phyloP scores from a whole-genome alignment of 345 rosid genomes.

The Geranium rotundifolium region DNA sequence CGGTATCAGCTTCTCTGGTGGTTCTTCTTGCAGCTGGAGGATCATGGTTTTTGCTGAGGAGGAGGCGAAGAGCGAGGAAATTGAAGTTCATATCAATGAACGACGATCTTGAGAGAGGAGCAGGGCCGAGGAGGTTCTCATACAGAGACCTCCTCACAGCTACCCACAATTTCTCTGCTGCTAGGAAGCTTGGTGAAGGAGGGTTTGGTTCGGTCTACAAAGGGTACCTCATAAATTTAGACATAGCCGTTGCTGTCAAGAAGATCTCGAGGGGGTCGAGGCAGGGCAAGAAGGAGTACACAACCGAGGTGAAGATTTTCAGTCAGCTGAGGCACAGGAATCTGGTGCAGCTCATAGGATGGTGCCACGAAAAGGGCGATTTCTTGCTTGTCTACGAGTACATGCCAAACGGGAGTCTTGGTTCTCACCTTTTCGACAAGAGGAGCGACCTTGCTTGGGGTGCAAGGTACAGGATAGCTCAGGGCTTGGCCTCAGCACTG shows the following conservation, averaged over 20 bases:
- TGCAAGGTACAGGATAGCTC: slow-evolving; percentile 28
- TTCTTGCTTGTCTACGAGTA: slow-evolving; percentile 55
- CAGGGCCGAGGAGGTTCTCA: slow-evolving; percentile 45
- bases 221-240: slow-evolving; percentile 26
- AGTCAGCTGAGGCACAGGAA: slow-evolving; percentile 50
- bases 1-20: slow-evolving; percentile 4
- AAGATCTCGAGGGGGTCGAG: slow-evolving; percentile 31
- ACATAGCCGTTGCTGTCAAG: slow-evolving; percentile 34
- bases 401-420: slow-evolving; percentile 59
- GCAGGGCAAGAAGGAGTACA: slow-evolving; percentile 42
- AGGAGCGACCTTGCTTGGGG: slow-evolving; percentile 30
- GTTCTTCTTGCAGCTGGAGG: slow-evolving; percentile 11
- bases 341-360: slow-evolving; percentile 56
- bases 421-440: slow-evolving; percentile 36
- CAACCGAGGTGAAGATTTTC: slow-evolving; percentile 40
- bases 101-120: too few species aligned
- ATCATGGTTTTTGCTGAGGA: slow-evolving; percentile 3
- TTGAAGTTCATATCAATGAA: slow-evolving; percentile 22
- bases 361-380: slow-evolving; percentile 51
- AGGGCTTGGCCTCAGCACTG: slow-evolving; percentile 42
- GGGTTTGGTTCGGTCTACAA: slow-evolving; percentile 47
- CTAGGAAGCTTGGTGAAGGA: slow-evolving; percentile 50
- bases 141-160: slow-evolving; percentile 32
- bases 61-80: slow-evolving; percentile 8
- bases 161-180: slow-evolving; percentile 34